Evolutionary conservation across 345 rosid species (phyloP).

Genomic region (Gossypium thurberi): DNA sequence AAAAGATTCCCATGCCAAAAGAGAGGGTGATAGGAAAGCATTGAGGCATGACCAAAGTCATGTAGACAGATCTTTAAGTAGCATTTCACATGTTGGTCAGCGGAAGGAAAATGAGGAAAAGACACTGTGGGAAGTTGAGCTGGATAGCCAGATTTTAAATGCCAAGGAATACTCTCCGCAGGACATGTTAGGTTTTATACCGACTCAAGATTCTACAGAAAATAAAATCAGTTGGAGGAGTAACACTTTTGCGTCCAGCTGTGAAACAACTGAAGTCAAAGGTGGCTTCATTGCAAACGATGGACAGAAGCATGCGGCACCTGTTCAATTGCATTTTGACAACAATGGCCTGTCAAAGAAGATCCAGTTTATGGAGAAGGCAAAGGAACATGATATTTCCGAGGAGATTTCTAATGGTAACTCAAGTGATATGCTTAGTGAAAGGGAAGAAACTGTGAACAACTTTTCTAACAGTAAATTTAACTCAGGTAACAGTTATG

Average conservation of each 20-base stretch:
- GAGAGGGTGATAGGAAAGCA: constrained; percentile 17
- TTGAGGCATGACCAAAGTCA: constrained; percentile 26
- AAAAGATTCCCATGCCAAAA: constrained; percentile 7
- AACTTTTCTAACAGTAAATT: constrained; percentile 27
- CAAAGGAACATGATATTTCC: constrained; percentile 17
- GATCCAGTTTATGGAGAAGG: constrained; percentile 17
- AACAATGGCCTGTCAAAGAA: constrained; percentile 20
- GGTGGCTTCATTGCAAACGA: constrained; percentile 27
- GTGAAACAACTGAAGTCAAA: constrained; percentile 39
- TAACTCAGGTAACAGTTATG: constrained; percentile 25
- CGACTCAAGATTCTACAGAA: constrained; percentile 35
- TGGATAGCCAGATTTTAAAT: constrained; percentile 14
- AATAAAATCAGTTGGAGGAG: constrained; percentile 51
- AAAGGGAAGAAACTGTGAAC: constrained; percentile 7
- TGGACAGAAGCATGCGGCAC: constrained; percentile 49
- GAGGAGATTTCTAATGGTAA: constrained; percentile 12
- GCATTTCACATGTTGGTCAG: constrained; percentile 19
- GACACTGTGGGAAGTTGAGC: constrained; percentile 27
- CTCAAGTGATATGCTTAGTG: constrained; percentile 7
- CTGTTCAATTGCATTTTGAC: constrained; percentile 45
- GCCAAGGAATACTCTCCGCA: constrained; percentile 31
- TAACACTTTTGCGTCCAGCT: constrained; percentile 39
- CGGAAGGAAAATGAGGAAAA: constrained; percentile 30
- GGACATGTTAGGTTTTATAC: constrained; percentile 23
- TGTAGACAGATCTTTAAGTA: constrained; percentile 19